These are phyloP conservation scores for Penicillium digitatum DNA, from an alignment of 2,329 filamentous ascomycete species.

Conservation along the genomic window DNA sequence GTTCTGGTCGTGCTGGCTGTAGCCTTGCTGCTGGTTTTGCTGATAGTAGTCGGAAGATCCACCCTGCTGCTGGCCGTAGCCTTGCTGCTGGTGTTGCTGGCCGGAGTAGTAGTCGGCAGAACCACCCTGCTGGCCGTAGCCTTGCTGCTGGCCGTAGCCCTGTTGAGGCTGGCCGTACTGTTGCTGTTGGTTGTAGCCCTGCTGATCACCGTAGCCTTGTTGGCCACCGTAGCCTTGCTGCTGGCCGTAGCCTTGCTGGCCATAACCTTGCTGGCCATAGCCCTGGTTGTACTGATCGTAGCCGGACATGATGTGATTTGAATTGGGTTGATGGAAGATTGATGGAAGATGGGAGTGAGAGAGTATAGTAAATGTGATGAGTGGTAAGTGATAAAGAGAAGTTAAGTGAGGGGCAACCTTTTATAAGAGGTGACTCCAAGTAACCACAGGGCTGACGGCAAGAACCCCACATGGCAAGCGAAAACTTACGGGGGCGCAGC, in stretches of 20 bases:
- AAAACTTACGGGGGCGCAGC: constrained; percentile 12
- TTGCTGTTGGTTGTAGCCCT: constrained; percentile 26
- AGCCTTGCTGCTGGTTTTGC: constrained; percentile 12
- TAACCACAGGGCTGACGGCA: constrained; percentile 11
- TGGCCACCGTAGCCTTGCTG: constrained; percentile 22
- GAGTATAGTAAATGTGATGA: background rate
- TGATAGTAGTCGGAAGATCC: constrained; percentile 16
- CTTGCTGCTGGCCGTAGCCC: constrained; percentile 19
- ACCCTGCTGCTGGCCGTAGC: constrained; percentile 19
- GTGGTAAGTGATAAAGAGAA: constrained; percentile 5
- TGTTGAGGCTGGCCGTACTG: constrained; percentile 26
- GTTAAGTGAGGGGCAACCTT: constrained; percentile 5
- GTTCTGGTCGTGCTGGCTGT: constrained; percentile 24
- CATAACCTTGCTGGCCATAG: constrained; percentile 7
- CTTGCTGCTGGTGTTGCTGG: constrained; percentile 21
- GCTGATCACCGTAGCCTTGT: constrained; percentile 21
- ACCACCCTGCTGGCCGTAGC: constrained; percentile 18
- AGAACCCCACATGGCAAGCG: constrained; percentile 10
- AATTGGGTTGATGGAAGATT: background rate
- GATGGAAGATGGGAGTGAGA: background rate
- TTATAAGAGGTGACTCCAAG: constrained; percentile 8
- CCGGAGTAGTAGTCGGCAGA: constrained; percentile 15
- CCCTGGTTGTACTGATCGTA: constrained; percentile 23
- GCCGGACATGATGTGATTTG: constrained; percentile 20
- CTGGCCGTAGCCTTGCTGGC: background rate